A percentile compares a stretch with the other conserved stretches of the same genome.
Evolutionary conservation across 345 rosid genomes (phyloP).

Genomic region (Trapa incisa): DNA sequence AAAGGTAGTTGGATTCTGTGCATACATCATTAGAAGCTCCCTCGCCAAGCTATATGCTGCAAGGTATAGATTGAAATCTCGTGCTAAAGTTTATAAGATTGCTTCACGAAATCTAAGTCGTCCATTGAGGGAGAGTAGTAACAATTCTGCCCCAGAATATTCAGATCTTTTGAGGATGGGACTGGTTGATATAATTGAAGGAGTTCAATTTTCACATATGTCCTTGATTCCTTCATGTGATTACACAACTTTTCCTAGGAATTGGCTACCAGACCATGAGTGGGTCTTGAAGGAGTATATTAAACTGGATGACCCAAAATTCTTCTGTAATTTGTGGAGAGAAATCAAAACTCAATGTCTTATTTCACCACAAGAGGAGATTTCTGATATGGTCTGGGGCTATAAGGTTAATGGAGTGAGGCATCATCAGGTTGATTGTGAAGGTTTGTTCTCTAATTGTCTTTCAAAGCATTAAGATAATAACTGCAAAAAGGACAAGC

Average conservation of each 20-base stretch:
- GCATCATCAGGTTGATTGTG: slow-evolving; percentile 29
- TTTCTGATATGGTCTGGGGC: slow-evolving; percentile 75
- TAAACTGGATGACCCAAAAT: slow-evolving; percentile 66
- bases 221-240: slow-evolving; percentile 87
- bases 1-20: slow-evolving; percentile 92
- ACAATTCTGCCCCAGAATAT: slow-evolving; percentile 84
- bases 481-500: not conserved
- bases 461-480: not conserved
- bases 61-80: slow-evolving; percentile 85
- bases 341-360: slow-evolving; percentile 53
- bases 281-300: slow-evolving; percentile 64
- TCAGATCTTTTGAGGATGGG: slow-evolving; percentile 96
- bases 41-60: slow-evolving; percentile 95
- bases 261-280: slow-evolving; percentile 85
- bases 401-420: slow-evolving; percentile 70
- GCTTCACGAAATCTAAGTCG: slow-evolving; percentile 78
- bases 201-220: slow-evolving; percentile 90
- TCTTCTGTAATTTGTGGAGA: slow-evolving; percentile 57
- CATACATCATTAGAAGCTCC: slow-evolving; percentile 85
- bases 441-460: slow-evolving; percentile 12
- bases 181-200: slow-evolving; percentile 84
- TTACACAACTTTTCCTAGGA: slow-evolving; percentile 80
- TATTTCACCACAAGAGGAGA: slow-evolving; percentile 78
- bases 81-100: slow-evolving; percentile 82
- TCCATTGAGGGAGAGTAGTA: slow-evolving; percentile 71